Percentiles rank a stretch among this genome's conserved stretches.
These are phyloP conservation scores for Panus rudis DNA, from an alignment of 768 basidiomycete species.

Conservation along the genomic window DNA sequence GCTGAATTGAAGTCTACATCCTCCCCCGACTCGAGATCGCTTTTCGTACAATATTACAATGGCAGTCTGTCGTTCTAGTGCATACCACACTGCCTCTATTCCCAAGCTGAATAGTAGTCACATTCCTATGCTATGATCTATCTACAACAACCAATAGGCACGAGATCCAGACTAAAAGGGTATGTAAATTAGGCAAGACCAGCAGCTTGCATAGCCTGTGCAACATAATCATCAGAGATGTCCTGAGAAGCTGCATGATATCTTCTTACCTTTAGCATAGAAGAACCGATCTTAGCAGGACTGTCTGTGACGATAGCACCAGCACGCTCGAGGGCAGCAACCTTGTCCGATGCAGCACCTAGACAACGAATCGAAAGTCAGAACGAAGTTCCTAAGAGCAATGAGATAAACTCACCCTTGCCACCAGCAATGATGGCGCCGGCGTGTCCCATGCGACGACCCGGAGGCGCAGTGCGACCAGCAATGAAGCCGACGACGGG, in stretches of 20 bases:
- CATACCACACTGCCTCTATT: too few relatives aligned
- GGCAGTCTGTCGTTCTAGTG: too few relatives aligned
- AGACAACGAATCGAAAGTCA: constrained; percentile 3
- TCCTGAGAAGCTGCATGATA: background rate
- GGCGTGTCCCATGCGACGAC: constrained; percentile 96
- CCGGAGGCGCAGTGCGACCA: constrained; percentile 95
- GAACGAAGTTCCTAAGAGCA: background rate
- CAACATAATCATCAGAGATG: constrained; percentile 6
- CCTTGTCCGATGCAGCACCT: constrained; percentile 93
- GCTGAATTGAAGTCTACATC: too few relatives aligned
- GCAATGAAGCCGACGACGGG: constrained; percentile 98
- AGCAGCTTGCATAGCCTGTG: constrained; percentile 72
- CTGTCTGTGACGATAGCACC: constrained; percentile 92
- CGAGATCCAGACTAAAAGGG: background rate
- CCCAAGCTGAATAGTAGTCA: too few relatives aligned
- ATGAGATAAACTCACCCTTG: constrained; percentile 56
- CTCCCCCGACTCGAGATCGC: too few relatives aligned
- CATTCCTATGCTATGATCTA: too few relatives aligned
- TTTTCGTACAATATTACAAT: too few relatives aligned
- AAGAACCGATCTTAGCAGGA: constrained; percentile 87
- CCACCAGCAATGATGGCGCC: constrained; percentile 98
- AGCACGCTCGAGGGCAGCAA: constrained; percentile 81
- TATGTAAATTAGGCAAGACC: constrained; percentile 44
- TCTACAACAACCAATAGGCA: too few relatives aligned
- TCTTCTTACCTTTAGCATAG: constrained; percentile 78